Base-by-base conservation (phyloP, 352 stramenopile species). In the Hyaloperonospora arabidopsidis region DNA sequence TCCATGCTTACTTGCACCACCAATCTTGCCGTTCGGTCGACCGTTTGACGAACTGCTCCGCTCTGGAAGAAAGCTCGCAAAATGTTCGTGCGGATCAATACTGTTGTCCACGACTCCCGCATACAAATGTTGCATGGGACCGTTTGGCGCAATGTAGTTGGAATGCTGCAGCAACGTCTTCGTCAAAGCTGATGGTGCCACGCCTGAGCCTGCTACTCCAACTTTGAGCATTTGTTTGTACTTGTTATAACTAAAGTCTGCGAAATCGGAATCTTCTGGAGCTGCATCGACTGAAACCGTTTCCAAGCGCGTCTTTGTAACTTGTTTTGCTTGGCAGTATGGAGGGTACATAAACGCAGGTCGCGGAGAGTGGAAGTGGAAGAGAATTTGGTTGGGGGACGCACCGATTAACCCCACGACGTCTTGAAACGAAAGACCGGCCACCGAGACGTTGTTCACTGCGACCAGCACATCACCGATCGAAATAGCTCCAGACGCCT, bases 51-150 rank as follows among this genome's bases (percentile, higher is more conserved):
- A 43, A 38, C 19, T 59, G 11, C 51, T 53, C 23, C 73, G 62
- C 1, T 72, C 66, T 10, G 85, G 81, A 29, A 93, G 55, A 40
- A 95, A 95, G 45, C 82, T 95, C 1, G 81, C 80, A 45, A 93
- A 95, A 51, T 93, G 85, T 28, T 95, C 85, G 28, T 95, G 83
- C 6, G 85, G 84, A 50, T 95, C 85, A 40, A 95, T 89, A 35
- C 76, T 93, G 58, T 93, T 93, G 63, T 93, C 83, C n/a, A 93
- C 83, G 15, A 93, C 86, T 0, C 79, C 85, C 2, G 85, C 75
- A 40, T 93, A 92, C 40, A 95, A 53, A 58, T 93, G 82, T 45
- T 93, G 83, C 83, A 95, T 92, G 7, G 85, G 83, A 11, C 85
- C 85, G 21, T 61, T 92, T 19, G 85, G 84, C 4, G 80, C 68